Base-by-base conservation (phyloP, 345 rosid genomes). In the Hibiscus mutabilis region DNA sequence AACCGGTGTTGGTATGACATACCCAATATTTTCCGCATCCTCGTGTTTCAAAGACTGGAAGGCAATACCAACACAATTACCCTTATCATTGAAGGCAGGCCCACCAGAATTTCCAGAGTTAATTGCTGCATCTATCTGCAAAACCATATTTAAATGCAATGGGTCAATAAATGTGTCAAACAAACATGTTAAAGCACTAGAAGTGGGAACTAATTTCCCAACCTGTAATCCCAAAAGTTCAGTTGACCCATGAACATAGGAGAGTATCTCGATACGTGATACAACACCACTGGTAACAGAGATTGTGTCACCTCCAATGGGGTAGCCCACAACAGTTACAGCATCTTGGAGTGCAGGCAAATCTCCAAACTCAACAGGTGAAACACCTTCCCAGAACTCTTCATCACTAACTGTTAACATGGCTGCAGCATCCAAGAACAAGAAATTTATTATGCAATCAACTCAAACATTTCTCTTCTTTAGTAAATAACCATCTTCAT, bases 81-180 rank as follows among this genome's bases (percentile, higher is more conserved):
- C 98, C 82, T 86, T 86, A 73, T 94, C 98, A 79, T 80, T 91
- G 71, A 94, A 94, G 10, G 98, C 98, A 72, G 98, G 98, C 19
- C 98, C 98, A 35, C 98, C 98, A 68, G 98, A 94, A 71, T 94
- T 94, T 60, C 98, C 98, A 33, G 97, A 94, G 72, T 94, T 94
- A 70, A 94, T 89, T 58, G 98, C 98, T 11, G 98, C 98, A 82
- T 93, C 98, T 22, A 91, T 93, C 98, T 92, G 86, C 67, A 82
- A 73, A 51, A 29, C 7, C 29, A 69, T 61, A 27, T 37, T 19
- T 15, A 58, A 16, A 40, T 29, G 61, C 3, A 68, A 74, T 52
- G 60, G 24, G 60, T 61, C 55, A 75, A 31, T n/a, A 22, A 2
- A 60, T 27, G 53, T 25, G 61, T 70, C 56, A 46, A 63, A 4